Evolutionary conservation across 176 grass and related monocot species (phyloP), one percentile per base, ranked within the genome.

Genomic region (Oryza glumipatula): DNA sequence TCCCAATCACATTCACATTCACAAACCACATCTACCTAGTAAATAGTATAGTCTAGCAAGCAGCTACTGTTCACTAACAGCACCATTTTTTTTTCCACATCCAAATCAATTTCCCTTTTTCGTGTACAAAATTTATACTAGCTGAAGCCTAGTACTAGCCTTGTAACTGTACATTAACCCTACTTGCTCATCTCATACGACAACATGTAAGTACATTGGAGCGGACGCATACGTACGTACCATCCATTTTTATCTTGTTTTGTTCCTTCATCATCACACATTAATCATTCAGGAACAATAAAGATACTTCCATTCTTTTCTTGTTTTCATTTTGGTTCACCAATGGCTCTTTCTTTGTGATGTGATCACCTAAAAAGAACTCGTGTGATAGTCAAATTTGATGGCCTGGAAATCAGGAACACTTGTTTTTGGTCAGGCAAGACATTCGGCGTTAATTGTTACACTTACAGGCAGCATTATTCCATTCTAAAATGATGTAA

Each of bases 201-300:
- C 28, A 49, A 52, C 13, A 52, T 70, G 79, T 30, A 30, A 30
- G 30, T 82, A 82, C 79, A 70, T 70, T 54, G 10, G 77, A 78
- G 46, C 17, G 12, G 16, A 51, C 9, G 14, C 48, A 16, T 51
- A 38, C 36, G 36, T 38, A 6, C 36, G 36, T 38, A 38, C 48
- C 4, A 51, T 51, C 48, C 9, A 54, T 54, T 56, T 56, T 54
- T 54, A 54, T 54, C 4, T 54, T 56, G 5, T 56, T 56, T 56
- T 56, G 52, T 56, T 56, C 52, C 52, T 56, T 56, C 17, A 56
- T 56, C 52, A 58, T 58, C 54, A 44, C 52, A 56, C 52, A 21
- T 19, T 58, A 58, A 58, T 58, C 19, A 58, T 58, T 58, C 19
- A 58, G 19, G 54, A 58, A 58, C n/a, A 58, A n/a, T 58, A 58